These are phyloP conservation scores for Claviceps paspali DNA, from an alignment of 2,329 filamentous ascomycete species.

Conservation along the genomic window DNA sequence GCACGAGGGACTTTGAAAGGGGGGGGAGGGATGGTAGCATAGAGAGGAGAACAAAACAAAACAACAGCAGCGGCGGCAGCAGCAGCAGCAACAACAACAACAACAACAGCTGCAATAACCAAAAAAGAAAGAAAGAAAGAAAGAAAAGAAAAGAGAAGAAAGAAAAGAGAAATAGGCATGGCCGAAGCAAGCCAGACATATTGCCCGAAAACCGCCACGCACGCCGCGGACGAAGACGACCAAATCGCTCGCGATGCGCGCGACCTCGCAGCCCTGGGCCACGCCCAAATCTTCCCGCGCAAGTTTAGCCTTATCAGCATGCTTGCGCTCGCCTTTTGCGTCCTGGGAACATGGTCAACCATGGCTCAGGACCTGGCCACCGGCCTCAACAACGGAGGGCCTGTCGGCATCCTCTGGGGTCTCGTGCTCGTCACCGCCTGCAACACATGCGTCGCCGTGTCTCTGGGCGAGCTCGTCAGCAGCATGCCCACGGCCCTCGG, in stretches of 20 bases:
- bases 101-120: no score
- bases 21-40: no score
- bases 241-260: slow-evolving; percentile 17
- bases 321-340: slow-evolving; percentile 40
- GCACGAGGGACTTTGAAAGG: no score
- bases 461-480: slow-evolving; percentile 39
- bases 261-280: slow-evolving; percentile 26
- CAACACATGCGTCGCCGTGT: slow-evolving; percentile 37
- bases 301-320: slow-evolving; percentile 41
- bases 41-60: no score
- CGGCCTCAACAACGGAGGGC: slow-evolving; percentile 38
- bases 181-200: slow-evolving; percentile 6
- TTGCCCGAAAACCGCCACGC: no score
- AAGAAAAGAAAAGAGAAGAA: not conserved
- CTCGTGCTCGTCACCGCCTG: slow-evolving; percentile 35
- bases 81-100: no score
- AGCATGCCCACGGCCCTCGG: slow-evolving; percentile 45
- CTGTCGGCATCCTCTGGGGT: slow-evolving; percentile 40
- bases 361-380: slow-evolving; percentile 33
- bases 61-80: no score
- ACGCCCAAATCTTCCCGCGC: slow-evolving; percentile 22
- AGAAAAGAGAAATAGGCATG: slow-evolving; percentile 6
- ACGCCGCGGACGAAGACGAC: slow-evolving; percentile 3
- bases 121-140: no score
- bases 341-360: slow-evolving; percentile 42